phyloP scores from a whole-genome alignment of 169 alveolate genomes.

The Eimeria falciformis region DNA sequence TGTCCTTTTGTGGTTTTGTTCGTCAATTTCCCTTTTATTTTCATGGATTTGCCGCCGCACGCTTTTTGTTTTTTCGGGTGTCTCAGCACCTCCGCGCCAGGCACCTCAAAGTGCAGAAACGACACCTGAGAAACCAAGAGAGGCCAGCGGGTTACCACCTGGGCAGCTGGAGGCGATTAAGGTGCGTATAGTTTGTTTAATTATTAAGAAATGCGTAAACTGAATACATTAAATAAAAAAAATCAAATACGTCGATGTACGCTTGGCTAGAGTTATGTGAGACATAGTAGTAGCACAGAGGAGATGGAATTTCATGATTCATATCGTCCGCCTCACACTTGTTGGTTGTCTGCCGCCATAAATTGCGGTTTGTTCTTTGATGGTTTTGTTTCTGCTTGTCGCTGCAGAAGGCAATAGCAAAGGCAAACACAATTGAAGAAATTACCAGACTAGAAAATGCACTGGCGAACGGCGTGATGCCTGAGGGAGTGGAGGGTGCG shows the following conservation, averaged over 20 bases:
- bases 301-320: too few relatives aligned
- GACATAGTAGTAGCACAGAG: too few relatives aligned
- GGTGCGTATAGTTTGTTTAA: background rate
- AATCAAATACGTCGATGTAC: too few relatives aligned
- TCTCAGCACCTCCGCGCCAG: background rate
- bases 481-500: background rate
- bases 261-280: too few relatives aligned
- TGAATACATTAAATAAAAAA: too few relatives aligned
- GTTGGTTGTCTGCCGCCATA: background rate
- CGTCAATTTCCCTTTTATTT: background rate
- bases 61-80: too few relatives aligned
- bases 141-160: background rate
- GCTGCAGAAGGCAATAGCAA: slow-evolving; percentile 50
- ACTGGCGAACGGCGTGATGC: slow-evolving; percentile 7
- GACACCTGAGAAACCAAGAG: background rate
- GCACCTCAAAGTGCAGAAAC: background rate
- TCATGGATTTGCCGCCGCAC: too few relatives aligned
- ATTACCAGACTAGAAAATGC: slow-evolving; percentile 18
- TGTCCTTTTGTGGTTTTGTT: background rate
- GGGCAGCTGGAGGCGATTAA: background rate
- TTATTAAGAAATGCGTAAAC: too few relatives aligned
- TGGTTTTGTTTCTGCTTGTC: background rate
- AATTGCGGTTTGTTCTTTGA: background rate
- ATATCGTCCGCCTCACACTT: too few relatives aligned
- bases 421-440: slow-evolving; percentile 45